Evolutionary conservation across 2,329 filamentous ascomycete genomes (phyloP).

Genomic region (Oidium heveae): DNA sequence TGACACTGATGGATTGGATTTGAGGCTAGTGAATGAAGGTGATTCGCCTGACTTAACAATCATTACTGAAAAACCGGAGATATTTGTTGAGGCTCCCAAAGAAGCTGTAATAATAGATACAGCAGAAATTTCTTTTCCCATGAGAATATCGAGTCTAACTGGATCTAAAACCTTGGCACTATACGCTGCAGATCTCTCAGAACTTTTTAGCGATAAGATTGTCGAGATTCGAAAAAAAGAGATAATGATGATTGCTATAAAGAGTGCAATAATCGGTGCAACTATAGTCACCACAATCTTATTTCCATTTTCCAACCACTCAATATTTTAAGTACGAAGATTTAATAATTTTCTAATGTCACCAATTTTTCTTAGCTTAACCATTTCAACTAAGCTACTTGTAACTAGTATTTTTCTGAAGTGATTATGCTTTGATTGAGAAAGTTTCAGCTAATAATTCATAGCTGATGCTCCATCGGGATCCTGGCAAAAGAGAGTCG

Average conservation of each 20-base stretch:
- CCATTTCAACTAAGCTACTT: too few species aligned
- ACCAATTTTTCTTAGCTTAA: too few species aligned
- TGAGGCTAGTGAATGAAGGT: not conserved
- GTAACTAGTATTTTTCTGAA: too few species aligned
- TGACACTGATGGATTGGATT: not conserved
- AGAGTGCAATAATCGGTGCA: conserved; percentile 42
- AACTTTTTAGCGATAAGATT: conserved; percentile 39
- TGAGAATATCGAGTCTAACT: not conserved
- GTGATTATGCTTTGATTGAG: too few species aligned
- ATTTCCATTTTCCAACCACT: too few species aligned
- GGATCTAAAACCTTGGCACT: not conserved
- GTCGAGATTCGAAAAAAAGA: conserved; percentile 43
- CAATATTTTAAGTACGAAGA: too few species aligned
- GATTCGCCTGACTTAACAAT: too few species aligned
- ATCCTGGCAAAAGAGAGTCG: too few species aligned
- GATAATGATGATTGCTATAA: conserved; percentile 40
- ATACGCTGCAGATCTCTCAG: conserved; percentile 9
- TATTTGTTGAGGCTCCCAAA: not conserved
- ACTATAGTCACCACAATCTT: conserved; percentile 17
- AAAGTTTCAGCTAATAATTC: too few species aligned
- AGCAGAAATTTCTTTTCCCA: not conserved
- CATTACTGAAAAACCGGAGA: not conserved
- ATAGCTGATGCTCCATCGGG: too few species aligned
- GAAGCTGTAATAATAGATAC: too few species aligned
- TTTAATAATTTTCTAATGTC: too few species aligned